Evolutionary conservation across 768 basidiomycete species (phyloP).

Genomic region (Leccinum disarticulatum): DNA sequence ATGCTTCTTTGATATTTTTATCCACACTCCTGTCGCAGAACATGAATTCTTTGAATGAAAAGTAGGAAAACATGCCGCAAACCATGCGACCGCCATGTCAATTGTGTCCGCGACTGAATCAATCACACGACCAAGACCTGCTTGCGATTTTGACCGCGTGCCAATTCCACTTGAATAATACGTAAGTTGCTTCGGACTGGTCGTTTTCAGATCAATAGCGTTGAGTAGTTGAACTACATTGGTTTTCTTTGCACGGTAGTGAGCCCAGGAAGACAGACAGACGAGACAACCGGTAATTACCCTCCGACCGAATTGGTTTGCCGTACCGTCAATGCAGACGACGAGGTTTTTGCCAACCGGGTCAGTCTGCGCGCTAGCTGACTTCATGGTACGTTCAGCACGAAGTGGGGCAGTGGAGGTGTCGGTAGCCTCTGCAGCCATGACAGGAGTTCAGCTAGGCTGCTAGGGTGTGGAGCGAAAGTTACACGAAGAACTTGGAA

Average conservation of each 20-base stretch:
- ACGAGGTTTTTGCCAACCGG: conserved; percentile 15
- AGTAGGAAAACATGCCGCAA: background rate
- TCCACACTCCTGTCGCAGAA: background rate
- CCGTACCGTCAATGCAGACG: background rate
- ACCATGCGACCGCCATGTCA: background rate
- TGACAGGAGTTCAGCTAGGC: background rate
- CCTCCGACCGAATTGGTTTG: background rate
- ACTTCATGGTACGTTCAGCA: background rate
- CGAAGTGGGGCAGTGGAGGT: background rate
- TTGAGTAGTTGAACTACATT: background rate
- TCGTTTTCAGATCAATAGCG: conserved; percentile 13
- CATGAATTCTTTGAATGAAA: background rate
- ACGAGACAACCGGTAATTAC: background rate
- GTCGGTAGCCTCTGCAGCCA: background rate
- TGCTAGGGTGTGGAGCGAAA: background rate
- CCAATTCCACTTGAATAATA: conserved; percentile 39
- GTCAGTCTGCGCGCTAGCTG: background rate
- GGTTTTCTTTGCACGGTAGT: background rate
- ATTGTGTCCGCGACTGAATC: conserved; percentile 16
- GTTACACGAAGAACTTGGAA: background rate
- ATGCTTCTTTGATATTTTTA: background rate
- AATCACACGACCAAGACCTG: conserved; percentile 14
- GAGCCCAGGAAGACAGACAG: background rate
- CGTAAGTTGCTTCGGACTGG: conserved; percentile 21
- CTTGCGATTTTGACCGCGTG: conserved; percentile 25